Conservation (phyloP, 1,284 basidiomycete genomes). For the Calocybe gambosa region DNA sequence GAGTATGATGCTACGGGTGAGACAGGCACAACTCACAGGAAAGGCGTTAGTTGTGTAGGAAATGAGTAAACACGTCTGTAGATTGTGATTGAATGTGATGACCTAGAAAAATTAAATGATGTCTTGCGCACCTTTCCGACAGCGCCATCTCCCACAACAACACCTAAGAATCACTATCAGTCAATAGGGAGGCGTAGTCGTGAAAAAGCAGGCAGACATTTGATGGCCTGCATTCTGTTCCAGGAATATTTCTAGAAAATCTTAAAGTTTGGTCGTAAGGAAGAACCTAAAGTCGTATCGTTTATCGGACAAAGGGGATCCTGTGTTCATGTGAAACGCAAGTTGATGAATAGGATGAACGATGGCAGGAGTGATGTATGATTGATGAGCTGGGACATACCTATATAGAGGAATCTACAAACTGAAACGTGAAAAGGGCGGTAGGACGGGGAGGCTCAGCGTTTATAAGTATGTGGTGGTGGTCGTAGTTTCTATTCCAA, state of each 20-base stretch:
- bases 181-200: constrained; percentile 13
- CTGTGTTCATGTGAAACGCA: constrained; percentile 15
- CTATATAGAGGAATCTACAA: constrained; percentile 14
- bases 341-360: constrained; percentile 14
- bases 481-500: constrained; percentile 17
- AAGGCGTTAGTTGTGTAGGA: constrained; percentile 97
- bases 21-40: constrained; percentile 55
- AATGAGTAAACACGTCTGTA: constrained; percentile 91
- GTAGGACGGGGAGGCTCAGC: constrained; percentile 8
- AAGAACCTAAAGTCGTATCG: constrained; percentile 18
- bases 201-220: constrained; percentile 40
- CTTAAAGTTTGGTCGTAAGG: constrained; percentile 15
- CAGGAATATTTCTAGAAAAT: constrained; percentile 13
- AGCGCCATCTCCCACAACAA: constrained; percentile 99
- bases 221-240: constrained; percentile 62
- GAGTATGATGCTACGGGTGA: neutral
- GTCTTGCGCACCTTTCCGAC: constrained; percentile 84
- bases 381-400: constrained; percentile 12
- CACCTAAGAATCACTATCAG: constrained; percentile 53
- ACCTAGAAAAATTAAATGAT: constrained; percentile 6
- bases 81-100: neutral
- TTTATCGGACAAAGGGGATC: constrained; percentile 19
- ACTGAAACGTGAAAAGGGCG: constrained; percentile 13
- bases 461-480: constrained; percentile 18
- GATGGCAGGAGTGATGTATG: neutral